phyloP scores from a whole-genome alignment of 345 rosid species.

The Eucalyptus victrix region DNA sequence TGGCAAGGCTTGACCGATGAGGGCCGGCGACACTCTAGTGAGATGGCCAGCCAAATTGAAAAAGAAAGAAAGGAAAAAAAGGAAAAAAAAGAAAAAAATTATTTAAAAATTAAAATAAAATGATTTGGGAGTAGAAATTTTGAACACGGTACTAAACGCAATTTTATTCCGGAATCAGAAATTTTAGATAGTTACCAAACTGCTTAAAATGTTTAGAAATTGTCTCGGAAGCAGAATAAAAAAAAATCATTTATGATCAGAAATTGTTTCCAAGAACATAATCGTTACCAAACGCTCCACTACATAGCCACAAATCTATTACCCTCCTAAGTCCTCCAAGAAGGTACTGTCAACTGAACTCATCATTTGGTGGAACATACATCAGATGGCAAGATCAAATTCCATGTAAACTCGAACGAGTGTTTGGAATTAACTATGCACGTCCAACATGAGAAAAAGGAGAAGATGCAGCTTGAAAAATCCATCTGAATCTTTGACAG shows the following conservation, averaged over 20 bases:
- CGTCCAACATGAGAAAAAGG: neutral
- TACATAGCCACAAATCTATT: neutral
- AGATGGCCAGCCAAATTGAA: rapidly evolving
- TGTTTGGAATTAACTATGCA: neutral
- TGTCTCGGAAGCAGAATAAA: rapidly evolving
- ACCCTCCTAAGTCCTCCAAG: neutral
- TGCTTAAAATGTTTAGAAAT: too few relatives aligned
- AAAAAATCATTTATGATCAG: rapidly evolving
- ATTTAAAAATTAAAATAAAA: too few relatives aligned
- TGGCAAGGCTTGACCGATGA: rapidly evolving
- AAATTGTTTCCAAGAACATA: too few relatives aligned
- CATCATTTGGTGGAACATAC: neutral
- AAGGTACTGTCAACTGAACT: neutral
- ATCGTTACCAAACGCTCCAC: too few relatives aligned
- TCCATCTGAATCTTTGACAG: neutral
- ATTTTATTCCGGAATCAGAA: too few relatives aligned
- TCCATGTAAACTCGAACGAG: neutral
- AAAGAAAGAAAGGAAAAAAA: too few relatives aligned
- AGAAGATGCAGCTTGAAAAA: neutral
- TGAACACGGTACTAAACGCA: too few relatives aligned
- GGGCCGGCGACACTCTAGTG: rapidly evolving
- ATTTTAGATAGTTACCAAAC: too few relatives aligned
- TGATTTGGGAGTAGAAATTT: too few relatives aligned
- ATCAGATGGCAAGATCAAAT: neutral
- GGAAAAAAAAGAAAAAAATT: rapidly evolving